Evolutionary conservation across 1,284 basidiomycete species (phyloP).

Genomic region (Papiliotrema terrestris): DNA sequence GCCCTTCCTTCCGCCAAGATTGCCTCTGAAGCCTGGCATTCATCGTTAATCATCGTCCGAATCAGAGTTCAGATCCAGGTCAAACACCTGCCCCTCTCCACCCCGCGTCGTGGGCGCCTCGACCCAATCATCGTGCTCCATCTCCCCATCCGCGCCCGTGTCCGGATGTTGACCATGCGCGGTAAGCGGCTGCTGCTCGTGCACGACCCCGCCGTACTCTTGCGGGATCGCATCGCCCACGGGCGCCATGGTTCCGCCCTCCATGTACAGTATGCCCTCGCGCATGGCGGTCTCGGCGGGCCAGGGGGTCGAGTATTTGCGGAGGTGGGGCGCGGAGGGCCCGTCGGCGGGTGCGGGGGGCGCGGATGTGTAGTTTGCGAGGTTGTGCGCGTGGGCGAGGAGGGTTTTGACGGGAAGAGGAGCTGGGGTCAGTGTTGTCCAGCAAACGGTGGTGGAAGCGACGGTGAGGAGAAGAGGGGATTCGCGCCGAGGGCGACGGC

Average conservation of each 20-base stretch:
- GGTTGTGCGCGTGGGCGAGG: constrained; percentile 36
- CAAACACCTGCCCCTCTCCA: not conserved
- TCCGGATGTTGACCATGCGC: no score
- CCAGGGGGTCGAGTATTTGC: constrained; percentile 34
- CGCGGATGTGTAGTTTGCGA: constrained; percentile 35
- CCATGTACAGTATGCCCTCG: constrained; percentile 39
- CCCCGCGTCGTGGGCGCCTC: not conserved
- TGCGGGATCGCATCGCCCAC: constrained; percentile 32
- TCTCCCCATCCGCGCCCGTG: not conserved
- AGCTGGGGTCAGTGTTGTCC: constrained; percentile 24
- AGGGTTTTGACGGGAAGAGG: constrained; percentile 30
- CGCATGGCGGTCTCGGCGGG: constrained; percentile 43
- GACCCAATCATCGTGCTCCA: not conserved
- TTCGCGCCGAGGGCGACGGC: no score
- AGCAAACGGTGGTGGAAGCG: no score
- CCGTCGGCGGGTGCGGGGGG: constrained; percentile 30
- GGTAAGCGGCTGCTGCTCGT: not conserved
- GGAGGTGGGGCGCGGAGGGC: constrained; percentile 26
- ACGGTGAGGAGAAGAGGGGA: no score
- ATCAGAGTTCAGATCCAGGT: constrained; percentile 9
- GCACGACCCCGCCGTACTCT: constrained; percentile 29
- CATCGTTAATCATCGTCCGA: constrained; percentile 18
- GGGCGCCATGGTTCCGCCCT: constrained; percentile 40
- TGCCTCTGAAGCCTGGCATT: not conserved
- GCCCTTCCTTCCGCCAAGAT: not conserved